Percentiles rank a stretch among this genome's conserved stretches.
These are phyloP conservation scores for Prunus dulcis DNA, from an alignment of 306 rosid genomes.

Conservation along the genomic window DNA sequence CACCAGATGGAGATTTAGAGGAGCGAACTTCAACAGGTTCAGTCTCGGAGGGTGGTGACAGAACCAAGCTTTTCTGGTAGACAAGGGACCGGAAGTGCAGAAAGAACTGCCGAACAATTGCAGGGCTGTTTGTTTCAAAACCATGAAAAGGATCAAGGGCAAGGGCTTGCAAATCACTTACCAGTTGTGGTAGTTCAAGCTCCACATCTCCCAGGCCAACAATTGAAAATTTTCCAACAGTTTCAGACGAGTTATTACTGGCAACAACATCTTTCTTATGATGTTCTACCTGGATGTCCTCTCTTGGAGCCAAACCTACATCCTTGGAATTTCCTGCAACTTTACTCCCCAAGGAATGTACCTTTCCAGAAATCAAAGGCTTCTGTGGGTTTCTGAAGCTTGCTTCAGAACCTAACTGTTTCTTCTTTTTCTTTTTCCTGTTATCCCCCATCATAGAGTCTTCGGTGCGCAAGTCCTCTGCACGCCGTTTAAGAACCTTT, in stretches of 20 bases:
- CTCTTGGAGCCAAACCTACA: constrained; percentile 43
- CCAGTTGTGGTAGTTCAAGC: constrained; percentile 54
- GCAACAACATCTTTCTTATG: constrained; percentile 32
- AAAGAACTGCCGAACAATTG: constrained; percentile 53
- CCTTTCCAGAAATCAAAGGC: constrained; percentile 37
- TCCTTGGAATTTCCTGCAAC: constrained; percentile 31
- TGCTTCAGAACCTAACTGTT: constrained; percentile 30
- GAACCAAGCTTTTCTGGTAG: constrained; percentile 72
- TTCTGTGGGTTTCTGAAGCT: constrained; percentile 41
- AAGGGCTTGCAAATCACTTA: constrained; percentile 71
- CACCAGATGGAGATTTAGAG: constrained; percentile 35
- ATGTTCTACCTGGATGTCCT: constrained; percentile 37
- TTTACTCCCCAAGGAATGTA: constrained; percentile 26
- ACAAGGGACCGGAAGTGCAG: constrained; percentile 77
- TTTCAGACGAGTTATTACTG: constrained; percentile 19
- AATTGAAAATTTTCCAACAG: constrained; percentile 18
- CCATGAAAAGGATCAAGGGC: constrained; percentile 90
- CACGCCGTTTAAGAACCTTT: constrained; percentile 54
- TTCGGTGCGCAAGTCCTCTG: constrained; percentile 40
- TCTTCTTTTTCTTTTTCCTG: constrained; percentile 69
- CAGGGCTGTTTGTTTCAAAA: constrained; percentile 48
- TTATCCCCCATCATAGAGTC: constrained; percentile 44
- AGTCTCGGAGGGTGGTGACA: constrained; percentile 55
- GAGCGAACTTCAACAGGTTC: constrained; percentile 45
- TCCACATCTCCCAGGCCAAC: constrained; percentile 33